phyloP scores from a whole-genome alignment of 2,329 filamentous ascomycete genomes.

The Fusarium nygamai region DNA sequence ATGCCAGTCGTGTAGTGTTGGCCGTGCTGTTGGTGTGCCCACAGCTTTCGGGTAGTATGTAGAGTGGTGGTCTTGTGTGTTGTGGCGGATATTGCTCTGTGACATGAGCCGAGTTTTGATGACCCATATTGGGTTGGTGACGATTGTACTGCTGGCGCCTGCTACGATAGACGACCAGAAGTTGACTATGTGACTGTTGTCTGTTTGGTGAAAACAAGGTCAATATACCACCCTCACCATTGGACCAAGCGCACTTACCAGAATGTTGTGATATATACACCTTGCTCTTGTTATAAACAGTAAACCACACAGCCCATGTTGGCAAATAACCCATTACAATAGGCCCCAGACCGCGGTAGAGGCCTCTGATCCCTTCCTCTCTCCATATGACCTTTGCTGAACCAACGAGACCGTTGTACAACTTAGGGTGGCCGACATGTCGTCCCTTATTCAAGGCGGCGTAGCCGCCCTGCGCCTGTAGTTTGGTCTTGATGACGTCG shows the following conservation, averaged over 20 bases:
- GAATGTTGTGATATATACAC: slow-evolving; percentile 74
- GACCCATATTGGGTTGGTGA: slow-evolving; percentile 98
- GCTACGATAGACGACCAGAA: slow-evolving; percentile 92
- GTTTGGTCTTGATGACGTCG: slow-evolving; percentile 98
- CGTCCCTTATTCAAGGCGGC: slow-evolving; percentile 59
- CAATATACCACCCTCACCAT: slow-evolving; percentile 8
- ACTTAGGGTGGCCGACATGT: slow-evolving; percentile 61
- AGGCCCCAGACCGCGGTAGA: slow-evolving; percentile 93
- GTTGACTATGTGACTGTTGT: slow-evolving; percentile 80
- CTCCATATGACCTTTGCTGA: slow-evolving; percentile 87
- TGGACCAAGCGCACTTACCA: slow-evolving; percentile 55
- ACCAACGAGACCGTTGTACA: slow-evolving; percentile 88
- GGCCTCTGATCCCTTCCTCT: slow-evolving; percentile 86
- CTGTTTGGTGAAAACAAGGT: slow-evolving; percentile 52
- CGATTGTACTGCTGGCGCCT: slow-evolving; percentile 90
- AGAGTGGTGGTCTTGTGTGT: slow-evolving; percentile 55
- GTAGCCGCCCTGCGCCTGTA: slow-evolving; percentile 94
- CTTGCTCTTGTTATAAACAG: slow-evolving; percentile 92
- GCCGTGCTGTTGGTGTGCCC: slow-evolving; percentile 65
- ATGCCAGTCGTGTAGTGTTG: slow-evolving; percentile 81
- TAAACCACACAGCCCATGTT: slow-evolving; percentile 98
- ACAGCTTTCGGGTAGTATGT: slow-evolving; percentile 55
- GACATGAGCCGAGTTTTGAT: slow-evolving; percentile 99
- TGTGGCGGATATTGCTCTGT: slow-evolving; percentile 69
- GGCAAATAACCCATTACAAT: slow-evolving; percentile 96